A percentile compares a stretch with the other conserved stretches of the same genome.
phyloP scores from a whole-genome alignment of 257 asterid species.

The Przewalskia tangutica region DNA sequence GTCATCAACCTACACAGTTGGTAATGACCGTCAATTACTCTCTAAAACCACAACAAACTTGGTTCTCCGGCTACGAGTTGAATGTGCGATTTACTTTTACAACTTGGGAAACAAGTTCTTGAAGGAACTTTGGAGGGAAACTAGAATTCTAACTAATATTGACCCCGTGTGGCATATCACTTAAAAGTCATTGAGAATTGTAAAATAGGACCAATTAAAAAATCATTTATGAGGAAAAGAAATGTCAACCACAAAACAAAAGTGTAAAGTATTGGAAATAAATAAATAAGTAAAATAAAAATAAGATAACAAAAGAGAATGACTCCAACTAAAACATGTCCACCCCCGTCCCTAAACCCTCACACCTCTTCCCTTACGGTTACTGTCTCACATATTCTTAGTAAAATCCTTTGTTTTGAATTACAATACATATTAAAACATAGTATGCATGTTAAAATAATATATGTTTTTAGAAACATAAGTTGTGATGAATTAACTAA shows the following conservation, averaged over 20 bases:
- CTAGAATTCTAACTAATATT: not conserved
- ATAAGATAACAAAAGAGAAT: too few species aligned
- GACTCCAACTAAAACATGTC: too few species aligned
- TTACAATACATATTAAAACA: too few species aligned
- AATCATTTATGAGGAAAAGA: not conserved
- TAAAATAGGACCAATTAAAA: not conserved
- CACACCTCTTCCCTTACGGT: too few species aligned
- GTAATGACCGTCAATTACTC: constrained; percentile 7
- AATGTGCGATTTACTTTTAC: not conserved
- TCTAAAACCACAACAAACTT: not conserved
- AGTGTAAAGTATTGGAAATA: too few species aligned
- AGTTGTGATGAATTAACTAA: too few species aligned
- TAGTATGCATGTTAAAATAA: too few species aligned
- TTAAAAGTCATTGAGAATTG: not conserved
- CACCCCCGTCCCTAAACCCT: too few species aligned
- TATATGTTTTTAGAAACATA: too few species aligned
- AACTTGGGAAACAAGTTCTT: not conserved
- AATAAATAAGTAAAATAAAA: too few species aligned
- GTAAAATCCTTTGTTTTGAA: too few species aligned
- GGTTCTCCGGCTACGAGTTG: not conserved
- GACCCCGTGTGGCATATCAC: not conserved
- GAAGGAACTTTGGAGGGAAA: not conserved
- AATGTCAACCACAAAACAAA: not conserved
- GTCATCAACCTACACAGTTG: constrained; percentile 62
- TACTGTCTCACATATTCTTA: too few species aligned